Evolutionary conservation across 495 filamentous ascomycete species (phyloP), one percentile per base, ranked within the genome.

Genomic region (Penicillium flavigenum): DNA sequence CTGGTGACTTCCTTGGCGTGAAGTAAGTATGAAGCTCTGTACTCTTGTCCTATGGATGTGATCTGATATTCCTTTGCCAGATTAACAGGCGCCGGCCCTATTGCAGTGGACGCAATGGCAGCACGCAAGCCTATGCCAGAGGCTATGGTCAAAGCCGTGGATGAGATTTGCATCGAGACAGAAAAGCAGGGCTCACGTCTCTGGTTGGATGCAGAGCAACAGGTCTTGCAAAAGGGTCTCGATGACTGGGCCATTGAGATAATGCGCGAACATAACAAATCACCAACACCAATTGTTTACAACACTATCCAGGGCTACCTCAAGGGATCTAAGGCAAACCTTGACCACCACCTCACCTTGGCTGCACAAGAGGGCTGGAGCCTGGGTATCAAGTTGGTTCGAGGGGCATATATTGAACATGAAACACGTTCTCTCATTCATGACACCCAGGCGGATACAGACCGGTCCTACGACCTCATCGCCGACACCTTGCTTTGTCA

Each of bases 1-100:
- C 78, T 0, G 87, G 86, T 6, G 90, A 94, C 58, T 92, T 89
- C 63, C 83, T 94, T 12, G 90, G 86, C 0, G 70, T 95, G 45
- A 96, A 96, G 76, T 85, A 72, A 62, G 76, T 62, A 5, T 39
- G 36, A 9, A 14, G 0, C 41, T 16, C 10, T 39, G 4, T 16
- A 5, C 11, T n/a, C 24, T 41, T 39, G 2, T 11, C 26, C 10
- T 5, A 2, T n/a, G 12, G 0, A 9, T 12, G 22, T 1, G 5
- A 5, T 19, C 29, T 54, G 20, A 54, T 12, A n/a, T n/a, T n/a
- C 12, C 9, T 5, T 34, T 11, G 12, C 16, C 27, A 75, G 72
- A 41, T 60, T 70, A 10, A 72, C 72, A 4, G 72, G 72, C 14
- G 72, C 72, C 3, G 72, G 72, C 0, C 66, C 63, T 8, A 59